Percentiles rank a stretch among this genome's conserved stretches.
Evolutionary conservation across 1,284 basidiomycete genomes (phyloP).

Genomic region (Prillingera fragicola): DNA sequence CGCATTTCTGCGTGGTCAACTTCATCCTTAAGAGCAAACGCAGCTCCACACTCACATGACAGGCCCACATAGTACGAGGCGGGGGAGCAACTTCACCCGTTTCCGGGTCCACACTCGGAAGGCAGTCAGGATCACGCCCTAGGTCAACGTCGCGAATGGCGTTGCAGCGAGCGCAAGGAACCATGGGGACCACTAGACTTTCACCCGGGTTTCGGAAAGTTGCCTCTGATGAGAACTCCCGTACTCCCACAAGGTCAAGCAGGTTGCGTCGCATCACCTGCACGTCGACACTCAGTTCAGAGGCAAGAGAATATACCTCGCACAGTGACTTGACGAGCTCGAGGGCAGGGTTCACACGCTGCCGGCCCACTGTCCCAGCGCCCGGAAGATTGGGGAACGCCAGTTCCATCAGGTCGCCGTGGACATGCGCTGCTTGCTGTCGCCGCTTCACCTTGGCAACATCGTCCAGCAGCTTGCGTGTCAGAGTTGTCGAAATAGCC

Average conservation of each 20-base stretch:
- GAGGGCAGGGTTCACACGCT: constrained; percentile 66
- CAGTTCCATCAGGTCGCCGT: constrained; percentile 58
- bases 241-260: constrained; percentile 79
- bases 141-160: constrained; percentile 86
- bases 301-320: constrained; percentile 71
- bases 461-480: constrained; percentile 69
- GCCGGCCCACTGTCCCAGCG: constrained; percentile 52
- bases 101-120: constrained; percentile 52
- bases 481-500: constrained; percentile 75
- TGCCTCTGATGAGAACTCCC: constrained; percentile 81
- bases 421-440: constrained; percentile 57
- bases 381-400: constrained; percentile 85
- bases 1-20: constrained; percentile 57
- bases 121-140: constrained; percentile 82
- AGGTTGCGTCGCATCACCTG: constrained; percentile 83
- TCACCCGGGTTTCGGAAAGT: constrained; percentile 89
- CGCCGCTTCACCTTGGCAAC: constrained; percentile 65
- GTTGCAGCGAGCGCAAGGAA: constrained; percentile 88
- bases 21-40: constrained; percentile 5
- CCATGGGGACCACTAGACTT: constrained; percentile 75
- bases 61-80: constrained; percentile 47
- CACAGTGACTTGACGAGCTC: constrained; percentile 88
- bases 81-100: constrained; percentile 42
- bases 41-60: constrained; percentile 30
- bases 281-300: constrained; percentile 75